Evolutionary conservation across 768 basidiomycete species (phyloP), one percentile per base, ranked within the genome.

Genomic region (Leccinum longicurvipes): DNA sequence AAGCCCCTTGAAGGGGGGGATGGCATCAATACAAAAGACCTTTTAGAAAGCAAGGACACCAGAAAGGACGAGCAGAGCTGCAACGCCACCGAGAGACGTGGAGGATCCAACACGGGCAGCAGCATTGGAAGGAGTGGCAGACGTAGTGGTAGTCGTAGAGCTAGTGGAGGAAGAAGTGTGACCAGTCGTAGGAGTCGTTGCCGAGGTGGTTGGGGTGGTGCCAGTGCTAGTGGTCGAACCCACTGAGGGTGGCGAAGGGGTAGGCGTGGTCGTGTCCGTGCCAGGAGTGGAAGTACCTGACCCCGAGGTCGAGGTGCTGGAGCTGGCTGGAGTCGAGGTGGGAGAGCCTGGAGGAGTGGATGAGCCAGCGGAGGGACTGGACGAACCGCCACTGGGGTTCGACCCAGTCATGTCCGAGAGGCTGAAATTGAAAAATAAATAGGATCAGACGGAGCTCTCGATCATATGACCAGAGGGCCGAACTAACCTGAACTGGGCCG

Each of bases 381-480:
- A 64, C 52, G 67, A 66, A 53, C 60, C 61, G 47, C 60, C n/a
- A n/a, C n/a, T 60, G 14, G 48, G 50, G 39, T 61, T 60, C 25
- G 81, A 80, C 48, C 87, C 87, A 14, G 73, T 74, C 86, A 89
- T 86, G 34, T 75, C 74, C 34, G 73, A 69, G 25, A 89, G 72
- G 3, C 84, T 88, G 59, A 9, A 28, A 47, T 45, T 49, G n/a
- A 34, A 17, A 34, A 34, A 34, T 34, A 7, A 17, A 34, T 17
- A 31, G 36, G 2, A 55, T 62, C 50, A 66, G 44, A 23, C 1
- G 7, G 50, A 3, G 21, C 21, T 4, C 32, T n/a, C 23, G 32
- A 12, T 32, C 10, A 19, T 15, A 32, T 31, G 11, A 45, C 14
- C 19, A 29, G 48, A 29, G 15, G 31, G 32, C 4, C 9, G 12